Conservation (phyloP, 139 green algal species). For the Monoraphidium neglectum region DNA sequence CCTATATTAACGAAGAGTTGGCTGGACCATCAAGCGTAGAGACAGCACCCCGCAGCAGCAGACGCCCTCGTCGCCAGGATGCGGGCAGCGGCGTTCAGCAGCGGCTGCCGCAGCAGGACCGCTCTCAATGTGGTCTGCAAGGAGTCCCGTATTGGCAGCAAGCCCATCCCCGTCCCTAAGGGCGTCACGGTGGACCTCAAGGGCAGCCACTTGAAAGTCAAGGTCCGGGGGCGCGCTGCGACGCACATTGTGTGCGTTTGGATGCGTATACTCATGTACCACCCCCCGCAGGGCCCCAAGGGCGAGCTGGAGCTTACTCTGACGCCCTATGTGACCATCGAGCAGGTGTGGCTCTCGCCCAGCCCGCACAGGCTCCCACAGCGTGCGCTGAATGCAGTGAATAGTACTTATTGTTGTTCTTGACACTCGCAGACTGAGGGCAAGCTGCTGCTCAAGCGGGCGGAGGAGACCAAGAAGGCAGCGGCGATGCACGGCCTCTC, state of each 20-base stretch:
- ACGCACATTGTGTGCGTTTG: too few species aligned
- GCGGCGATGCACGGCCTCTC: slow-evolving; percentile 70
- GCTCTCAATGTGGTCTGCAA: slow-evolving; percentile 51
- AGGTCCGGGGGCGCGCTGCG: too few species aligned
- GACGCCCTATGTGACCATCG: slow-evolving; percentile 58
- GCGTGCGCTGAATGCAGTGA: too few species aligned
- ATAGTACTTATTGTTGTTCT: neutral
- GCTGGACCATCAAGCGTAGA: too few species aligned
- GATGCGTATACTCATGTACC: too few species aligned
- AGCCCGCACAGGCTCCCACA: too few species aligned
- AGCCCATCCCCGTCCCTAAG: slow-evolving; percentile 78
- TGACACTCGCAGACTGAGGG: slow-evolving; percentile 55
- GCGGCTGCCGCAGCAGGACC: too few species aligned
- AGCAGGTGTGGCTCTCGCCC: too few species aligned
- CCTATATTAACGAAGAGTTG: too few species aligned
- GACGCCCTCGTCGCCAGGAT: too few species aligned
- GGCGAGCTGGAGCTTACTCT: slow-evolving; percentile 78
- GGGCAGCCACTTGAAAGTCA: slow-evolving; percentile 71
- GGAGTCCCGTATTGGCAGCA: slow-evolving; percentile 91
- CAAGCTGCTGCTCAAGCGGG: slow-evolving; percentile 52
- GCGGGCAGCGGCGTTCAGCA: too few species aligned
- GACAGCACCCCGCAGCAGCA: too few species aligned
- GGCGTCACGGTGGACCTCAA: slow-evolving; percentile 81
- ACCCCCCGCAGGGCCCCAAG: slow-evolving; percentile 82
- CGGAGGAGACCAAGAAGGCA: slow-evolving; percentile 50